These are phyloP conservation scores for Hymenoscyphus infarciens DNA, from an alignment of 2,329 filamentous ascomycete genomes.

Conservation along the genomic window DNA sequence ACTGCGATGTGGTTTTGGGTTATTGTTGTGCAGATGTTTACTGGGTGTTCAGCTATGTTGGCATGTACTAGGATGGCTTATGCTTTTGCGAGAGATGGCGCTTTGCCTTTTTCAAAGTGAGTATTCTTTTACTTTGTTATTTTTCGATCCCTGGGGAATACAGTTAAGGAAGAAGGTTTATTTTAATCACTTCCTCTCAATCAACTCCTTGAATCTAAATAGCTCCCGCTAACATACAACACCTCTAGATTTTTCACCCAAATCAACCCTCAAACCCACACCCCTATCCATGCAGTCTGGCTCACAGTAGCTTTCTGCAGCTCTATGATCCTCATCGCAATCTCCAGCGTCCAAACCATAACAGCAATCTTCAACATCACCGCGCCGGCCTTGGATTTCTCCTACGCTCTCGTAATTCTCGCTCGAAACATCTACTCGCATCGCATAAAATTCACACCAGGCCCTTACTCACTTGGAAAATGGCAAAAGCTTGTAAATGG, in stretches of 20 bases:
- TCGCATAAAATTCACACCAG: conserved; percentile 34
- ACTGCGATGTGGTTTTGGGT: conserved; percentile 59
- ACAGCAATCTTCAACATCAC: conserved; percentile 51
- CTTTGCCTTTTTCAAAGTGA: conserved; percentile 56
- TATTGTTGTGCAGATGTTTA: conserved; percentile 63
- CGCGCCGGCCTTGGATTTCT: conserved; percentile 48
- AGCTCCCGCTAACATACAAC: neutral
- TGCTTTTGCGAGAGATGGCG: conserved; percentile 57
- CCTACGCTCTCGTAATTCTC: conserved; percentile 58
- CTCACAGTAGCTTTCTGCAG: conserved; percentile 57
- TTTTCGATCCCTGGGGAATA: neutral
- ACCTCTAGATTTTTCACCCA: conserved; percentile 45
- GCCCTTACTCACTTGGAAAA: conserved; percentile 53
- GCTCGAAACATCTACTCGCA: conserved; percentile 37
- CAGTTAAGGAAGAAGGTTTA: too few species aligned
- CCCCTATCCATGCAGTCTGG: conserved; percentile 62
- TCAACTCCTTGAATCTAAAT: conserved; percentile 5
- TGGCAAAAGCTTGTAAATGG: conserved; percentile 54
- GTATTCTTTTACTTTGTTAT: conserved; percentile 13
- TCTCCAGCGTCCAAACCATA: conserved; percentile 49
- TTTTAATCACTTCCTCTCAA: neutral
- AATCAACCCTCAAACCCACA: conserved; percentile 51
- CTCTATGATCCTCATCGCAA: conserved; percentile 48
- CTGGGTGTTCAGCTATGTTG: conserved; percentile 60
- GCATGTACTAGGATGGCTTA: conserved; percentile 61